Base-by-base conservation (phyloP, 805 yeast genomes). In the Hanseniaspora nectarophila region DNA sequence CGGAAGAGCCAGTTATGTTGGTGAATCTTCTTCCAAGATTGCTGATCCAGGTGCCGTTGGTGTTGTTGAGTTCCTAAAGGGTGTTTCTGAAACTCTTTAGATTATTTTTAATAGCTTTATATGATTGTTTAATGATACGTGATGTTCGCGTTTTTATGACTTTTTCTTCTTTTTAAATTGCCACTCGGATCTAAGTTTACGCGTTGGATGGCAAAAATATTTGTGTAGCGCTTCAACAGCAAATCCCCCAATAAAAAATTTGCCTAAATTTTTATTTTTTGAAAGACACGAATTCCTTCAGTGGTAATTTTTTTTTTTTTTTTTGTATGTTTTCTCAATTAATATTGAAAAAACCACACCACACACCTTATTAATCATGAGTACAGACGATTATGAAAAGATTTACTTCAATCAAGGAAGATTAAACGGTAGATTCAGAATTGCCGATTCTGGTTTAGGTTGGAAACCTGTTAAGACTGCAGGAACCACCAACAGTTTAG, bases 11-110 rank as follows among this genome's bases (percentile, higher is more conserved):
- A 82, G 95, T 4, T 90, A 89, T 63, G 96, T 89, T 26, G 87
- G 85, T 24, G 85, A 84, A n/a, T 72, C 73, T 5, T 57, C 60
- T 26, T 65, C 68, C n/a, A 67, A 67, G 4, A 68, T 88, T 29
- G 95, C 95, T 1, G 97, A 89, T 61, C 96, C 97, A 5, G 97
- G 97, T 57, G 96, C 97, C 2, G 78, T 86, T 54, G 97, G 97
- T 3, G 69, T 89, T 23, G 83, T 80, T 33, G 85, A 66, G 54
- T 70, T 70, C 60, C 58, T 71, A 54, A 68, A 68, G 55, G 74
- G 73, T 60, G 64, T 67, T 21, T 62, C 21, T 18, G 32, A 42
- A 34, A 15, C 35, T 0, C 13, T 49, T 23, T 49, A 42, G n/a
- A 49, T 26, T 26, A 35, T 35, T 12, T 35, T 16, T 35, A 21